Evolutionary conservation across 1,284 basidiomycete species (phyloP), one percentile per base, ranked within the genome.

Genomic region (Mycena sp.): DNA sequence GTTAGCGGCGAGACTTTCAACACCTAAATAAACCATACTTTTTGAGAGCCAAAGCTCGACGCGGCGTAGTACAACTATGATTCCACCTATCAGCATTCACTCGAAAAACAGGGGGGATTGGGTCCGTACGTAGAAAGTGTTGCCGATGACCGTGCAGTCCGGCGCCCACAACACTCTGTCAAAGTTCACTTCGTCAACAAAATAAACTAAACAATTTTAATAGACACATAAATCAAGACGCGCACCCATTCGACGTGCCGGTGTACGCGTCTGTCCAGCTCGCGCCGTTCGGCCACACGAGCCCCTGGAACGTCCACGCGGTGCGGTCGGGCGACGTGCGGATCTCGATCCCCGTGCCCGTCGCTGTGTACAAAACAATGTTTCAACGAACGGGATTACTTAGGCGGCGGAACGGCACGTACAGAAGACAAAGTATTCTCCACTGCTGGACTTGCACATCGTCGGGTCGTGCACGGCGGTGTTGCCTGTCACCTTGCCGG

Each of bases 351-450:
- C 85, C 85, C 49, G 73, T 70, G 11, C 78, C 83, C 28, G 83
- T 84, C 0, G 82, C 83, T 83, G 54, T 38, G 35, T 23, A 14
- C 32, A 35, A 9, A 14, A 14, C 32, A 14, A 9, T 35, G 32
- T n/a, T n/a, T 7, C 32, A 14, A 35, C 32, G 32, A 9, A 9
- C 32, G 32, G 14, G 32, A 7, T 35, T 14, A 14, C 32, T 9
- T 7, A 35, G 7, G 9, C 7, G 14, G 14, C 32, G 14, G 32
- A 9, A 35, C 9, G 32, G 14, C 9, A 35, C 80, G 65, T 61
- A 84, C 84, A 82, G 69, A 85, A 86, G 21, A 86, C 71, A 65
- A 80, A 87, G 65, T 83, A 86, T 64, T 74, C 84, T 45, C 84
- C 84, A 40, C 70, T 72, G 46, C 73, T 76, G 69, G 85, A 84